These are phyloP conservation scores for Cajanus cajan DNA, from an alignment of 306 rosid genomes.

Conservation along the genomic window DNA sequence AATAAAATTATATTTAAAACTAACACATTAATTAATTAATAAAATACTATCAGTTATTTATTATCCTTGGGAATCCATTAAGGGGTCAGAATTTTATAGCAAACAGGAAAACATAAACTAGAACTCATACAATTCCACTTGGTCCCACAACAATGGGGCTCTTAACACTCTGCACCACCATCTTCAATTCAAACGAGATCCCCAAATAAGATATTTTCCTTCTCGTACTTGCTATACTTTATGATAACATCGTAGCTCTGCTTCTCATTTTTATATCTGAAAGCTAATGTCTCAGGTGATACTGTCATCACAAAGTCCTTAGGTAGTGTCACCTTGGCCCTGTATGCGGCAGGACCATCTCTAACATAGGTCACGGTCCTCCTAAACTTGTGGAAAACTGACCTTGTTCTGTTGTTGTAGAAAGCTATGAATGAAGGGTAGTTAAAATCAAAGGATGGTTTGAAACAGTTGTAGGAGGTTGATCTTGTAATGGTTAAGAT, in stretches of 20 bases:
- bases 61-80: too few relatives aligned
- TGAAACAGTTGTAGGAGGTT: conserved; percentile 30
- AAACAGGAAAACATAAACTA: background rate
- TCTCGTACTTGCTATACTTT: background rate
- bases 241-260: conserved; percentile 28
- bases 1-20: too few relatives aligned
- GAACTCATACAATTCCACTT: conserved; percentile 15
- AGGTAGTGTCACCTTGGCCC: conserved; percentile 34
- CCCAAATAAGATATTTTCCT: conserved; percentile 22
- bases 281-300: conserved; percentile 30
- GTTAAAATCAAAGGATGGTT: conserved; percentile 47
- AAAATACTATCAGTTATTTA: too few relatives aligned
- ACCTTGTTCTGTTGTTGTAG: background rate
- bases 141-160: conserved; percentile 41
- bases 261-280: conserved; percentile 38
- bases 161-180: conserved; percentile 13
- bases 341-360: conserved; percentile 40
- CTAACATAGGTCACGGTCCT: conserved; percentile 54
- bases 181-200: conserved; percentile 39
- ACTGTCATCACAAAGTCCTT: conserved; percentile 38
- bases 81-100: too few relatives aligned
- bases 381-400: conserved; percentile 15
- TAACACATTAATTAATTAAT: too few relatives aligned
- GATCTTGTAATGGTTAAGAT: conserved; percentile 43
- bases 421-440: conserved; percentile 50